These are phyloP conservation scores for Paxillus involutus DNA, from an alignment of 768 basidiomycete genomes.

Conservation along the genomic window DNA sequence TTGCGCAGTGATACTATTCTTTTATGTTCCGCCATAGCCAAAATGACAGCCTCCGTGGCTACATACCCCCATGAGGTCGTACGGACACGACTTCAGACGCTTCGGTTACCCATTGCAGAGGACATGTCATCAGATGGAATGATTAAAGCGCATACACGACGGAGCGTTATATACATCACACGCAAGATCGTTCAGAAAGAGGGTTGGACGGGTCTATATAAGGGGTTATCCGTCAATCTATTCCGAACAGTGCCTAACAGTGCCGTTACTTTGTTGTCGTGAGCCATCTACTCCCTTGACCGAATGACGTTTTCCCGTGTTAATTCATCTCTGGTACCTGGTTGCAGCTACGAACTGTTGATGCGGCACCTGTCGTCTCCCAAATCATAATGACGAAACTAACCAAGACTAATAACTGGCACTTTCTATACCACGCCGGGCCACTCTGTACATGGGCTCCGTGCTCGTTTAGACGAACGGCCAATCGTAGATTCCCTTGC, in stretches of 20 bases:
- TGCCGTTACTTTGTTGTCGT: constrained; percentile 85
- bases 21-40: constrained; percentile 87
- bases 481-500: constrained; percentile 2
- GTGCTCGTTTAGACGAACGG: constrained; percentile 19
- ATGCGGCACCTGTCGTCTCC: constrained; percentile 31
- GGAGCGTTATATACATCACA: constrained; percentile 75
- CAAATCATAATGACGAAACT: constrained; percentile 9
- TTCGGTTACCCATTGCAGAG: constrained; percentile 61
- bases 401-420: background rate
- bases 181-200: constrained; percentile 74
- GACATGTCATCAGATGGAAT: constrained; percentile 61
- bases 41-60: constrained; percentile 93
- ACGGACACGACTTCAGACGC: constrained; percentile 95
- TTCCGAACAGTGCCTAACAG: constrained; percentile 94
- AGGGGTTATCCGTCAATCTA: constrained; percentile 91
- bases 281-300: constrained; percentile 2
- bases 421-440: constrained; percentile 10
- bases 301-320: background rate
- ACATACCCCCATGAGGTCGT: constrained; percentile 99
- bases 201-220: constrained; percentile 89
- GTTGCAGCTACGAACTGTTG: constrained; percentile 29
- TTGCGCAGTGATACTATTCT: constrained; percentile 59
- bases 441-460: background rate
- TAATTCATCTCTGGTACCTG: constrained; percentile 3
- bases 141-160: constrained; percentile 51